Percentiles rank a stretch among this genome's conserved stretches.
These are phyloP conservation scores for Penicillium manginii DNA, from an alignment of 495 filamentous ascomycete genomes.

Conservation along the genomic window DNA sequence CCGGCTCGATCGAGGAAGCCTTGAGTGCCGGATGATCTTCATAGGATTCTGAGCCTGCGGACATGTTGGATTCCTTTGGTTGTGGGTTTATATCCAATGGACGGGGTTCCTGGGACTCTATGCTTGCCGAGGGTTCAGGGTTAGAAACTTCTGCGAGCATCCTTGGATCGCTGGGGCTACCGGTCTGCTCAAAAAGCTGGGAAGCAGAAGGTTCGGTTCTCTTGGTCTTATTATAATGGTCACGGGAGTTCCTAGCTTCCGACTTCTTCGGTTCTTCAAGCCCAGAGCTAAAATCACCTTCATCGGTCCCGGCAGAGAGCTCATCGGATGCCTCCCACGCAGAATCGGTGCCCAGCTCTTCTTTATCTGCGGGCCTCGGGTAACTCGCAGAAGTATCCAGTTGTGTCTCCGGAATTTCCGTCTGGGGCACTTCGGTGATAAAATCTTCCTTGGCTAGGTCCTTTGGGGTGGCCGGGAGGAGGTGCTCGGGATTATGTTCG, in stretches of 20 bases:
- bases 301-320: background rate
- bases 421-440: background rate
- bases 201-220: background rate
- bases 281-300: background rate
- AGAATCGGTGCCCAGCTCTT: background rate
- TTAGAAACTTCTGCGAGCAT: background rate
- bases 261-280: background rate
- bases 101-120: background rate
- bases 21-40: background rate
- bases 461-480: constrained; percentile 8
- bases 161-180: background rate
- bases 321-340: background rate
- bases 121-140: background rate
- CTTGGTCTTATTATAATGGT: background rate
- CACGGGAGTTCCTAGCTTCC: background rate
- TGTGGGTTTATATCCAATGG: background rate
- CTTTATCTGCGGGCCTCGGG: background rate
- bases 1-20: background rate
- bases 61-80: background rate
- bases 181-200: background rate
- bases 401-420: background rate
- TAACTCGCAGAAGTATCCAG: background rate
- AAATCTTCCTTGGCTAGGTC: constrained; percentile 12
- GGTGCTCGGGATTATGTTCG: constrained; percentile 1
- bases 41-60: background rate